Evolutionary conservation across 1,284 basidiomycete genomes (phyloP).

Genomic region (Tranzscheliella williamsii): DNA sequence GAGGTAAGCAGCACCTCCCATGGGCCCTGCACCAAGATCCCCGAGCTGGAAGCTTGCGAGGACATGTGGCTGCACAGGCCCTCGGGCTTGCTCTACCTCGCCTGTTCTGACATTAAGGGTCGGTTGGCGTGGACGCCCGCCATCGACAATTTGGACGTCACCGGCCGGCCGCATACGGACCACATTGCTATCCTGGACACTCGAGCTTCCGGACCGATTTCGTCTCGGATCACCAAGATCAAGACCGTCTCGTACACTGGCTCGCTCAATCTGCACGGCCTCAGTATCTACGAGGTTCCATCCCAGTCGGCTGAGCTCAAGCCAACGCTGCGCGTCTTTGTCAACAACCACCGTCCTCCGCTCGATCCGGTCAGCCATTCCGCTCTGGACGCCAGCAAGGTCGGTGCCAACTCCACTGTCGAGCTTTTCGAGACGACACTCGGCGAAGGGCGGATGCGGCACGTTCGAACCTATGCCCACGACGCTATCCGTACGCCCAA

Average conservation of each 20-base stretch:
- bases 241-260: conserved; percentile 62
- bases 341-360: conserved; percentile 49
- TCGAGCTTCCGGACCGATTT: conserved; percentile 65
- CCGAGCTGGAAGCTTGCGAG: conserved; percentile 36
- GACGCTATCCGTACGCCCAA: conserved; percentile 70
- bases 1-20: conserved; percentile 26
- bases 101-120: conserved; percentile 68
- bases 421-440: conserved; percentile 71
- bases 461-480: conserved; percentile 69
- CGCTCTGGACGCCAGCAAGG: conserved; percentile 55
- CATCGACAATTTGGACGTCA: conserved; percentile 30
- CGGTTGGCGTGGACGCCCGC: conserved; percentile 69
- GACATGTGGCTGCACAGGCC: conserved; percentile 52
- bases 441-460: conserved; percentile 64
- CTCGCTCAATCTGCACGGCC: conserved; percentile 69
- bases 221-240: conserved; percentile 65
- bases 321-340: conserved; percentile 41
- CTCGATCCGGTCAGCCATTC: conserved; percentile 19
- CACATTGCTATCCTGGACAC: conserved; percentile 68
- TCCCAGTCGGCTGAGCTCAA: conserved; percentile 24
- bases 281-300: conserved; percentile 66
- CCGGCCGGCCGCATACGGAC: conserved; percentile 52
- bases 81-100: conserved; percentile 70
- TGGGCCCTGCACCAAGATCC: conserved; percentile 20
- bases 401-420: conserved; percentile 72